Percentiles rank a stretch among this genome's conserved stretches.
Evolutionary conservation across 306 rosid genomes (phyloP).

Genomic region (Trifolium dubium): DNA sequence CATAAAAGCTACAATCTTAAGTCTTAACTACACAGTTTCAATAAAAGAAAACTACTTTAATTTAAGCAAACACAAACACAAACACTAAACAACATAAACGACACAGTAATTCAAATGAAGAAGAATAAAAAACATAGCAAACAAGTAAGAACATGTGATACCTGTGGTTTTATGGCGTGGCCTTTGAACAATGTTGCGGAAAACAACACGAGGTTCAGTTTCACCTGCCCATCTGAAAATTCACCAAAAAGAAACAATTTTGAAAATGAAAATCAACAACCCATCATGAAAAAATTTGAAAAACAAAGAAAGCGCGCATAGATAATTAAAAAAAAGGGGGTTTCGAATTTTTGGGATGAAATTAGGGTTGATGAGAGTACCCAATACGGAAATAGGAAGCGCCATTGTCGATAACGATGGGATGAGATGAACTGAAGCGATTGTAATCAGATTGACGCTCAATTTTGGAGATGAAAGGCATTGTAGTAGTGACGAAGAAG

Average conservation of each 20-base stretch:
- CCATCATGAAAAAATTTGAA: conserved; percentile 3
- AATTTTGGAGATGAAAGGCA: conserved; percentile 55
- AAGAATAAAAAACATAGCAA: conserved; percentile 24
- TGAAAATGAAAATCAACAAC: conserved; percentile 30
- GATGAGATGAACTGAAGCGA: conserved; percentile 38
- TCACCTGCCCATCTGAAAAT: conserved; percentile 92
- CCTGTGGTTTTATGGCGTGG: conserved; percentile 95
- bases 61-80: conserved; percentile 28
- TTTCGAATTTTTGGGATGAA: conserved; percentile 18
- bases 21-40: conserved; percentile 10
- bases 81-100: neutral
- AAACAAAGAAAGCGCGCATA: neutral
- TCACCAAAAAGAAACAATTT: conserved; percentile 38
- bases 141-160: conserved; percentile 17
- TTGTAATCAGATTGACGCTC: conserved; percentile 46
- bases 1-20: conserved; percentile 20
- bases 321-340: neutral
- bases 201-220: conserved; percentile 87
- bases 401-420: conserved; percentile 55
- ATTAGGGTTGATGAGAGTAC: conserved; percentile 58
- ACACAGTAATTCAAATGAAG: conserved; percentile 29
- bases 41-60: no score
- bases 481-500: conserved; percentile 21
- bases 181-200: conserved; percentile 98
- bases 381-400: conserved; percentile 54